Percentiles rank a stretch among this genome's conserved stretches.
Evolutionary conservation across 192 early-diverging fungal genomes (phyloP).

Genomic region (Rhizophlyctis rosea): DNA sequence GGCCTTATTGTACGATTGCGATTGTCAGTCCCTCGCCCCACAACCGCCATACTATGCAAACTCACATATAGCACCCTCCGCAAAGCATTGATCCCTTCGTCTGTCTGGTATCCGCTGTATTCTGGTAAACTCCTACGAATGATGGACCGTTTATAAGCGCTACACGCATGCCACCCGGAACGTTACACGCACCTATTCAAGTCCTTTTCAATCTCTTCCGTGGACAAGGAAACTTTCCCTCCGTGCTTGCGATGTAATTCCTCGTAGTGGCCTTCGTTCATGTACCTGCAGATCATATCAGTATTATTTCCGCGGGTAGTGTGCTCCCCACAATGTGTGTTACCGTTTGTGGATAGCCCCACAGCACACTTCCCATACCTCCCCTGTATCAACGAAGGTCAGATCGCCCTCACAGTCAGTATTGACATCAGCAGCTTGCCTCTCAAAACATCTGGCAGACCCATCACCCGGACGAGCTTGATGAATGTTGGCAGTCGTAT

Average conservation of each 20-base stretch:
- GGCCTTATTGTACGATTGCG: conserved; percentile 16
- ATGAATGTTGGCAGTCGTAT: conserved; percentile 78
- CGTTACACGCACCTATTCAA: conserved; percentile 60
- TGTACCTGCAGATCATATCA: conserved; percentile 40
- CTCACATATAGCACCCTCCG: conserved; percentile 80
- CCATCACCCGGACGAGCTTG: conserved; percentile 86
- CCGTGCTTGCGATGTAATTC: conserved; percentile 65
- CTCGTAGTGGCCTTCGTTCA: conserved; percentile 82
- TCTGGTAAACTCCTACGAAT: conserved; percentile 79
- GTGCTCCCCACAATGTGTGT: not conserved
- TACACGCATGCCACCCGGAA: not conserved
- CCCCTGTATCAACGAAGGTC: conserved; percentile 48
- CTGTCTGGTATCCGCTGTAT: conserved; percentile 85
- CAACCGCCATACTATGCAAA: not conserved
- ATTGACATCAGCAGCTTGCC: conserved; percentile 26
- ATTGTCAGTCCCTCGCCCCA: not conserved
- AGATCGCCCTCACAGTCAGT: no score
- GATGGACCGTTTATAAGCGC: not conserved
- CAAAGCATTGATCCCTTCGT: conserved; percentile 87
- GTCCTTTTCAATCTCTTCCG: conserved; percentile 96
- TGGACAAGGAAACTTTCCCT: conserved; percentile 70
- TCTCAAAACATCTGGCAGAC: conserved; percentile 80
- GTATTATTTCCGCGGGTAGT: not conserved
- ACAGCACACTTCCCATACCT: conserved; percentile 90
- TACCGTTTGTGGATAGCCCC: conserved; percentile 81